Evolutionary conservation across 2,329 filamentous ascomycete genomes (phyloP).

Genomic region (Stachybotrys chlorohalonatus): DNA sequence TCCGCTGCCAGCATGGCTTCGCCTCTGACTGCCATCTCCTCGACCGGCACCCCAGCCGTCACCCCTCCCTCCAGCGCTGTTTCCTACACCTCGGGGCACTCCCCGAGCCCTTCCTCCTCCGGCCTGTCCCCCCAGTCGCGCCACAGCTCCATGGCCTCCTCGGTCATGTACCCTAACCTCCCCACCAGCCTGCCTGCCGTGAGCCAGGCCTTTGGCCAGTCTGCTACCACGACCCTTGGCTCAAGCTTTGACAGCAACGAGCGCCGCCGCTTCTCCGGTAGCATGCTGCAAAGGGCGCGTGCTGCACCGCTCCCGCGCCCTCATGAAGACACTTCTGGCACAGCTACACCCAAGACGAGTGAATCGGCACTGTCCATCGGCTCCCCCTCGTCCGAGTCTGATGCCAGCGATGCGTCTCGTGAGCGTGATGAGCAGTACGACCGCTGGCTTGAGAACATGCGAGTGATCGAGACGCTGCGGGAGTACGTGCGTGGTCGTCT

Average conservation of each 20-base stretch:
- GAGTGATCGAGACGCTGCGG: conserved; percentile 52
- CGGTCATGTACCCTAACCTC: conserved; percentile 66
- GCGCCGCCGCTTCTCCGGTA: conserved; percentile 56
- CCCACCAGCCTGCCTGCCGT: conserved; percentile 47
- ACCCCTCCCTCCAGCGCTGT: conserved; percentile 68
- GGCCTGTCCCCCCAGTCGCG: conserved; percentile 60
- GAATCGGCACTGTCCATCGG: conserved; percentile 36
- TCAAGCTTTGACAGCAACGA: conserved; percentile 55
- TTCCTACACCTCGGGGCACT: conserved; percentile 71
- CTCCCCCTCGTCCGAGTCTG: conserved; percentile 48
- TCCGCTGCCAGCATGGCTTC: conserved; percentile 51
- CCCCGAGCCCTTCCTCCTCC: conserved; percentile 61
- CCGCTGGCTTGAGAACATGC: conserved; percentile 57
- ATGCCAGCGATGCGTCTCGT: conserved; percentile 39
- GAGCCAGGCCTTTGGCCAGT: conserved; percentile 59
- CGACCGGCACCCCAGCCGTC: conserved; percentile 63
- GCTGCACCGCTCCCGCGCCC: conserved; percentile 30
- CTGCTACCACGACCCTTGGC: conserved; percentile 62
- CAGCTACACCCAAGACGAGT: conserved; percentile 32
- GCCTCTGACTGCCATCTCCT: conserved; percentile 48
- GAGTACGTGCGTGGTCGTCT: conserved; percentile 49
- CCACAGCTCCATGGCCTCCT: conserved; percentile 48
- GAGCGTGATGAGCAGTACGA: conserved; percentile 56
- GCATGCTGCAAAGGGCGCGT: conserved; percentile 54
- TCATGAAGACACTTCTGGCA: conserved; percentile 26